phyloP scores from a whole-genome alignment of 768 basidiomycete genomes.

The Artomyces pyxidatus region DNA sequence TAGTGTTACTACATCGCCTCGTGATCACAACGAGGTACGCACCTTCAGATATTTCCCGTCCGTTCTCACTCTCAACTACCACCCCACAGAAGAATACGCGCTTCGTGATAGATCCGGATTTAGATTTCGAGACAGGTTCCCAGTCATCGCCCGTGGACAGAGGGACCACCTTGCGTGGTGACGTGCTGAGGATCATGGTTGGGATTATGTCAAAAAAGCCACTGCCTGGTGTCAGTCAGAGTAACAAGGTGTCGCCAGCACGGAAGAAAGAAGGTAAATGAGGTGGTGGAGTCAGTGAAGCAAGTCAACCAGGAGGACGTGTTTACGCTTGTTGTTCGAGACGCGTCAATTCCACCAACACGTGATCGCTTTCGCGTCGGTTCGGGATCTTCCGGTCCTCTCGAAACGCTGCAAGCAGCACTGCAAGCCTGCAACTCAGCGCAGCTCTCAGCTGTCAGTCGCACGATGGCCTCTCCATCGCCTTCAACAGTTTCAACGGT shows the following conservation, averaged over 20 bases:
- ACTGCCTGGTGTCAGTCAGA: neutral
- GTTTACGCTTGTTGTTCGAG: slow-evolving; percentile 11
- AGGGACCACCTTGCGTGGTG: slow-evolving; percentile 68
- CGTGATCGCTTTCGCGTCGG: neutral
- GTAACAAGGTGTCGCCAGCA: neutral
- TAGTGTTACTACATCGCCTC: neutral
- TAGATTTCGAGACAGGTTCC: slow-evolving; percentile 29
- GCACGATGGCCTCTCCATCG: slow-evolving; percentile 10
- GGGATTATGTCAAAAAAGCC: neutral
- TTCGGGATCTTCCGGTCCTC: too few species aligned
- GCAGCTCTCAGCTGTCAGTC: too few species aligned
- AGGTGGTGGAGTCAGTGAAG: neutral
- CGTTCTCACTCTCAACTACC: slow-evolving; percentile 77
- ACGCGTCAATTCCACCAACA: slow-evolving; percentile 13
- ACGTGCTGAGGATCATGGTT: slow-evolving; percentile 55
- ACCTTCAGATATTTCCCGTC: slow-evolving; percentile 63
- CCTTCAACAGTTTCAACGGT: slow-evolving; percentile 9
- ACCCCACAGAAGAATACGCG: slow-evolving; percentile 88
- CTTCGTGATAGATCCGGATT: slow-evolving; percentile 43
- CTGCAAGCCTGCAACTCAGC: too few species aligned
- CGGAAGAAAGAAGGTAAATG: neutral
- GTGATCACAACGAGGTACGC: slow-evolving; percentile 13
- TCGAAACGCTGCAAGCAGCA: too few species aligned
- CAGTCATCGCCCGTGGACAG: slow-evolving; percentile 62
- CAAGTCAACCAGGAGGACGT: slow-evolving; percentile 1